A percentile compares a stretch with the other conserved stretches of the same genome.
Evolutionary conservation across 768 basidiomycete genomes (phyloP).

Genomic region (Auriscalpium vulgare): DNA sequence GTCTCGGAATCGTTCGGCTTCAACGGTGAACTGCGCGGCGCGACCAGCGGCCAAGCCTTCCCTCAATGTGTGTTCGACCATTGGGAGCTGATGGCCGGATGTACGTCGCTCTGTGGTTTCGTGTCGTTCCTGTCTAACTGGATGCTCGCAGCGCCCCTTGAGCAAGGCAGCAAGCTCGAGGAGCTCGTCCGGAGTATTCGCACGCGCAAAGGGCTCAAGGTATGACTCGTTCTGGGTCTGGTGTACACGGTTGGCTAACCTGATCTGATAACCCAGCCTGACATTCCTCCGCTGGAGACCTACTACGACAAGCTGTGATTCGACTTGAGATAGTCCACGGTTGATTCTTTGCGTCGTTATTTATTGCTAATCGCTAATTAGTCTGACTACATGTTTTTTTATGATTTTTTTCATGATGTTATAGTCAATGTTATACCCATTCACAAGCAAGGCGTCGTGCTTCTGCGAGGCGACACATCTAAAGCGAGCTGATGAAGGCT

Average conservation of each 20-base stretch:
- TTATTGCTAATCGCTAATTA: too few species aligned
- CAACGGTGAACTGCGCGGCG: conserved; percentile 90
- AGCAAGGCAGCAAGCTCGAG: conserved; percentile 89
- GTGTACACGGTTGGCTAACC: conserved; percentile 4
- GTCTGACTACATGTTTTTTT: too few species aligned
- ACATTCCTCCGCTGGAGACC: conserved; percentile 77
- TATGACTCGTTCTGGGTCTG: conserved; percentile 20
- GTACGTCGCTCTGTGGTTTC: conserved; percentile 24
- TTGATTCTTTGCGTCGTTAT: too few species aligned
- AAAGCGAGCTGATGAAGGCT: too few species aligned
- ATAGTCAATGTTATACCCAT: too few species aligned
- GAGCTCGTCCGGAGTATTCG: conserved; percentile 77
- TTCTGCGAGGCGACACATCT: too few species aligned
- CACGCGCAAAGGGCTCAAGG: conserved; percentile 92
- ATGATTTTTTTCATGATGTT: too few species aligned
- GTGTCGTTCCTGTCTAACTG: not conserved
- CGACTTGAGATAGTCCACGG: not conserved
- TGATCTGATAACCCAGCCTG: conserved; percentile 45
- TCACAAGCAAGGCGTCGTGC: too few species aligned
- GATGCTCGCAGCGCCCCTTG: conserved; percentile 52
- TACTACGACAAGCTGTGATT: conserved; percentile 90
- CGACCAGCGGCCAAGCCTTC: conserved; percentile 96
- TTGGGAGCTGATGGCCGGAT: conserved; percentile 80
- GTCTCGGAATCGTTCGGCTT: conserved; percentile 94
- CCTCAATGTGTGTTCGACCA: conserved; percentile 93